phyloP scores from a whole-genome alignment of 306 rosid species.

The Prunus campanulata region DNA sequence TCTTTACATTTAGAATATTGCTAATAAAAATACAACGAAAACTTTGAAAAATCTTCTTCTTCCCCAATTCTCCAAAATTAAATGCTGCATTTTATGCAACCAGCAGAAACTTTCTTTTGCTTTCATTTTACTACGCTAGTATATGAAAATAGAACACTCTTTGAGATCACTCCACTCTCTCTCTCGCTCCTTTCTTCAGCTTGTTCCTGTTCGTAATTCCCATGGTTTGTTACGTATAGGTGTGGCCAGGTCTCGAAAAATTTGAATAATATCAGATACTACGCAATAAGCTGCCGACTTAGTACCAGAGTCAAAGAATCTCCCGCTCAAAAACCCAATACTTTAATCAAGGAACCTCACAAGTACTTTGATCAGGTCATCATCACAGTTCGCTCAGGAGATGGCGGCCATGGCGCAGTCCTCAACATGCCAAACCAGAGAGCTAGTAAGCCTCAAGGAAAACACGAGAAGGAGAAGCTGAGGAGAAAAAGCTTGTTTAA shows the following conservation, averaged over 20 bases:
- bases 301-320: conserved; percentile 20
- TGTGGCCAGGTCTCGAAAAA: background rate
- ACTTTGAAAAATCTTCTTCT: background rate
- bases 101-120: background rate
- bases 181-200: no score
- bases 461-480: conserved; percentile 41
- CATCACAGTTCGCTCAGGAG: conserved; percentile 85
- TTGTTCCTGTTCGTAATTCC: background rate
- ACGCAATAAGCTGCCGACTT: conserved; percentile 35
- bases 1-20: background rate
- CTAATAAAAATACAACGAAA: background rate
- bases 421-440: conserved; percentile 43
- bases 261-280: background rate
- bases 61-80: background rate
- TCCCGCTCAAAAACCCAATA: conserved; percentile 24
- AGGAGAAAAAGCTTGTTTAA: conserved; percentile 50
- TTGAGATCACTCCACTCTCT: no score
- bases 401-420: conserved; percentile 85
- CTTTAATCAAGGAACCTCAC: conserved; percentile 66
- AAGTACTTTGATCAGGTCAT: conserved; percentile 76
- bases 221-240: conserved; percentile 16
- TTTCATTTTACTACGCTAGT: no score
- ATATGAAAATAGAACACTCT: no score
- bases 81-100: background rate
- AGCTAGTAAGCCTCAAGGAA: conserved; percentile 26